A percentile compares a stretch with the other conserved stretches of the same genome.
These are phyloP conservation scores for Isochrysis galbana DNA, from an alignment of 78 protist genomes.

Conservation along the genomic window DNA sequence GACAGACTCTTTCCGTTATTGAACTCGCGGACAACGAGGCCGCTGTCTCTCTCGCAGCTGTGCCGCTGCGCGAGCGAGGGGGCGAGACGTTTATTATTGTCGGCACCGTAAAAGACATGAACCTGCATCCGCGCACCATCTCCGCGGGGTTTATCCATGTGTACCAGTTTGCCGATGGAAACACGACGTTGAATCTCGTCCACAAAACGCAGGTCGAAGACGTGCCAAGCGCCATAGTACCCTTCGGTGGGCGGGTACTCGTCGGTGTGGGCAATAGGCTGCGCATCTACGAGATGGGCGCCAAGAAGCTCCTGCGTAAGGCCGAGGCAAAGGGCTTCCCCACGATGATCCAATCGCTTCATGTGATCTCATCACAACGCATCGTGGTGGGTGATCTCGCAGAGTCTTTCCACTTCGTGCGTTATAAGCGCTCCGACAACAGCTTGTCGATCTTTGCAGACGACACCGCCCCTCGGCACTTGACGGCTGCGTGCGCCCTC, in stretches of 20 bases:
- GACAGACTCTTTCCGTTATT: slow-evolving; percentile 54
- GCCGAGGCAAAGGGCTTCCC: slow-evolving; percentile 77
- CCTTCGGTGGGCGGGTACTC: slow-evolving; percentile 56
- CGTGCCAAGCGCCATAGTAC: slow-evolving; percentile 78
- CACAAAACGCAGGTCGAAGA: slow-evolving; percentile 84
- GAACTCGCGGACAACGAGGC: slow-evolving; percentile 84
- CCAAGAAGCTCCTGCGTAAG: slow-evolving; percentile 86
- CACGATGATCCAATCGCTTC: slow-evolving; percentile 12
- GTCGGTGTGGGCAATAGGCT: slow-evolving; percentile 84
- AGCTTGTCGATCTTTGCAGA: slow-evolving; percentile 84
- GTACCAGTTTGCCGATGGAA: slow-evolving; percentile 49
- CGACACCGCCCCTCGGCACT: slow-evolving; percentile 86
- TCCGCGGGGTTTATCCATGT: slow-evolving; percentile 62
- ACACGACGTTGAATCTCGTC: slow-evolving; percentile 50
- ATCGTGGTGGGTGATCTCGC: slow-evolving; percentile 83
- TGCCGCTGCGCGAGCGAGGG: slow-evolving; percentile 57
- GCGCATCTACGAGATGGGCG: slow-evolving; percentile 91
- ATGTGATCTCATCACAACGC: slow-evolving; percentile 53
- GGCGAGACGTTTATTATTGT: slow-evolving; percentile 77
- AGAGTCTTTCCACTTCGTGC: slow-evolving; percentile 79
- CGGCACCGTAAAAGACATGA: slow-evolving; percentile 79
- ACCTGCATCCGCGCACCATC: slow-evolving; percentile 54
- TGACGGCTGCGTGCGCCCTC: slow-evolving; percentile 60
- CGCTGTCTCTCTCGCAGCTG: slow-evolving; percentile 59
- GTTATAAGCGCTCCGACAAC: slow-evolving; percentile 70